Conservation (phyloP, 2,329 filamentous ascomycete species). For the Trichophyton mentagrophytes region DNA sequence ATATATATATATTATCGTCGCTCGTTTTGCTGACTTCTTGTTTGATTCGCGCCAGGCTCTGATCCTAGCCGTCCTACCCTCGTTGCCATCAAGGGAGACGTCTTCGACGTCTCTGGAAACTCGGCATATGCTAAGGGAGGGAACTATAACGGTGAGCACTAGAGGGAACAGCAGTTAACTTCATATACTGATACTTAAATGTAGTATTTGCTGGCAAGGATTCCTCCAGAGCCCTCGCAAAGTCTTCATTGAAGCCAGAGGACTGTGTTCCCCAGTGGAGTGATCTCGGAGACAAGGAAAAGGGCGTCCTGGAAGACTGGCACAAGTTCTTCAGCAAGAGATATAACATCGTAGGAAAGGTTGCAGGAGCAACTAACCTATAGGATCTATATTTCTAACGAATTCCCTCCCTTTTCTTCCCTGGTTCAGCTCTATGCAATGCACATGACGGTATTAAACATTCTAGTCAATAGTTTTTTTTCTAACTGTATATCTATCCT, state of each 20-base stretch:
- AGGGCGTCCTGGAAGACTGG: constrained; percentile 80
- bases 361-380: constrained; percentile 28
- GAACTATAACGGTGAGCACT: constrained; percentile 62
- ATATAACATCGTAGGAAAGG: constrained; percentile 61
- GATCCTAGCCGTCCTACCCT: constrained; percentile 35
- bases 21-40: neutral
- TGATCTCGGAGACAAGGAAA: constrained; percentile 71
- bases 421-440: neutral
- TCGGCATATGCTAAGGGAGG: constrained; percentile 71
- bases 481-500: neutral
- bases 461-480: neutral
- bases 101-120: constrained; percentile 91
- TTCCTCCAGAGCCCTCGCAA: constrained; percentile 78
- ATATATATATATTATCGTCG: neutral
- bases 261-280: constrained; percentile 75
- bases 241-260: constrained; percentile 72
- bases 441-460: neutral
- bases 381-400: constrained; percentile 11
- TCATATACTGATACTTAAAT: neutral
- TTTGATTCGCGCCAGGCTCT: constrained; percentile 6
- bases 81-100: constrained; percentile 65
- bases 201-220: constrained; percentile 93
- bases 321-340: constrained; percentile 91
- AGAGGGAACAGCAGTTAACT: neutral
- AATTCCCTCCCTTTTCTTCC: neutral